Evolutionary conservation across 2,329 filamentous ascomycete species (phyloP), one percentile per base, ranked within the genome.

Genomic region (Claviceps sp.): DNA sequence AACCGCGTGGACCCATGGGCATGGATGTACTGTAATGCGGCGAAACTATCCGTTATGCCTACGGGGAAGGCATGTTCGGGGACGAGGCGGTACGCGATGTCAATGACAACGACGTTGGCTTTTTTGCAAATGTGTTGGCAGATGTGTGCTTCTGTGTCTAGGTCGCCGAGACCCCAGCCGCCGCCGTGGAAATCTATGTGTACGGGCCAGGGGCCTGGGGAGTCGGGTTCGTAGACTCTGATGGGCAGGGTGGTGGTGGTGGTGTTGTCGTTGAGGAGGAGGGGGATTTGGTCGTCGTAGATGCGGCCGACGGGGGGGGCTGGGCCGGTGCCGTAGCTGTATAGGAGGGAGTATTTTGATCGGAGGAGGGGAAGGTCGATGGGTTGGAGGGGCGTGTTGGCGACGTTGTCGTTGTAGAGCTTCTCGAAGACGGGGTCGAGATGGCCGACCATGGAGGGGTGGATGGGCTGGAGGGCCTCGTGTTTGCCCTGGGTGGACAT

Each of bases 31-130:
- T 68, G 61, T 38, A 77, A 57, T 2, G 69, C 71, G 6, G 68
- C 69, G 60, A 72, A 76, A 48, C 69, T 70, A 61, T 78, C 75
- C n/a, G 72, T 67, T 17, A 73, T 66, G 34, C 65, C 66, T 14
- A 68, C 67, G n/a, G 75, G 75, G 53, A 74, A 76, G 5, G 70
- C 62, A 55, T 69, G 59, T 59, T 77, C 74, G 8, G 75, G 75
- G 0, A 75, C 71, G 1, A 77, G 68, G 4, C 75, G 69, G 57
- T 78, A 79, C n/a, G 61, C 73, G 11, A 77, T 70, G 56, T 76
- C 72, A 51, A 79, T 65, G 30, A 77, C 72, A 14, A 65, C 67
- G 30, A 73, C 73, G 26, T 65, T 63, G 22, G 69, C 69, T 46
- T 68, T 63, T 30, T 65, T 62, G 60, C 69, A 73, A 24, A 76